Evolutionary conservation across 805 yeast genomes (phyloP).

Genomic region (Candida chauliodis): DNA sequence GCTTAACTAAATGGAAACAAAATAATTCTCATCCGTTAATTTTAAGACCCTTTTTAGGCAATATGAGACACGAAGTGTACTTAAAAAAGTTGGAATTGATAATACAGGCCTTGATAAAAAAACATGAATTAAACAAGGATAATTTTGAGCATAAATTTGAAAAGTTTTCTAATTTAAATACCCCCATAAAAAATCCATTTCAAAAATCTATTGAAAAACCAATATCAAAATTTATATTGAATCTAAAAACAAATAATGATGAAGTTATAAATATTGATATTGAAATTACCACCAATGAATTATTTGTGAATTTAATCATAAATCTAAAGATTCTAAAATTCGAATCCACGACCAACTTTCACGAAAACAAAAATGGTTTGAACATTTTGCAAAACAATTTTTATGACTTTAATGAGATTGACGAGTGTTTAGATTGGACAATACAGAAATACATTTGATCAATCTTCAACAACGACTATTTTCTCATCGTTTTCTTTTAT

Average conservation of each 20-base stretch:
- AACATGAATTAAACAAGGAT: constrained; percentile 11
- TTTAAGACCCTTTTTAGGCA: constrained; percentile 56
- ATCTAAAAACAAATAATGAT: constrained; percentile 17
- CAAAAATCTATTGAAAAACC: constrained; percentile 39
- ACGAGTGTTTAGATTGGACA: constrained; percentile 57
- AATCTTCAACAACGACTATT: constrained; percentile 29
- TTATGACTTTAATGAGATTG: constrained; percentile 49
- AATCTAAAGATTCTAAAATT: constrained; percentile 33
- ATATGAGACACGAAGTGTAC: constrained; percentile 50
- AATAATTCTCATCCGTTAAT: constrained; percentile 43
- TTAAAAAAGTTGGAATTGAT: constrained; percentile 26
- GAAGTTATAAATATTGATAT: constrained; percentile 23
- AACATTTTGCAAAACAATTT: constrained; percentile 45
- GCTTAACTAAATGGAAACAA: constrained; percentile 43
- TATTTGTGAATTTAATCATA: constrained; percentile 37
- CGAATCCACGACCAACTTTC: constrained; percentile 20
- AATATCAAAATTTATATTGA: constrained; percentile 23
- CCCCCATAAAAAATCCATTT: constrained; percentile 28
- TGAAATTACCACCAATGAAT: constrained; percentile 36
- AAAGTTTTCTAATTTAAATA: constrained; percentile 25
- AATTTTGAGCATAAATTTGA: constrained; percentile 9
- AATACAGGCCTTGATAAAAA: constrained; percentile 19
- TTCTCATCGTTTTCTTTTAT: constrained; percentile 25
- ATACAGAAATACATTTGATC: constrained; percentile 28
- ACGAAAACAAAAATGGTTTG: constrained; percentile 27